Conservation (phyloP, 2,329 filamentous ascomycete genomes). For the Fusarium ambrosium region DNA sequence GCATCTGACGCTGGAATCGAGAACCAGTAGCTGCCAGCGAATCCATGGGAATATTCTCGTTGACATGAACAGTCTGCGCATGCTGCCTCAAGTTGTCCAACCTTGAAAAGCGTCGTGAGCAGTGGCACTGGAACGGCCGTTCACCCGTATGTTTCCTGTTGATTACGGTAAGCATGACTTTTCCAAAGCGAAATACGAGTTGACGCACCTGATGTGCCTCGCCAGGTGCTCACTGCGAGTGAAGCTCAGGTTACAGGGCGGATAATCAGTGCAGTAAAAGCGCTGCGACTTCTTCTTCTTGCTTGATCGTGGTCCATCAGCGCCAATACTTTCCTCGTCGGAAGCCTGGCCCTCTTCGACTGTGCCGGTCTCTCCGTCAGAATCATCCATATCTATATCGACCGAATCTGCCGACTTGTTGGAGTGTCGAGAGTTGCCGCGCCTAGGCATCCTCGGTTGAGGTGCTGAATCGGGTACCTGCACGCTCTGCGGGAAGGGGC, state of each 20-base stretch:
- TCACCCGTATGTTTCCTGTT: slow-evolving; percentile 95
- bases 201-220: slow-evolving; percentile 84
- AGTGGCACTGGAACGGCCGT: slow-evolving; percentile 96
- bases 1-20: slow-evolving; percentile 90
- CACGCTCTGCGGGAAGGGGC: slow-evolving; percentile 65
- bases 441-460: slow-evolving; percentile 55
- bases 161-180: slow-evolving; percentile 20
- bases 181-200: neutral
- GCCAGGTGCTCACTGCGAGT: slow-evolving; percentile 96
- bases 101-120: slow-evolving; percentile 90
- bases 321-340: slow-evolving; percentile 75
- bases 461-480: slow-evolving; percentile 59
- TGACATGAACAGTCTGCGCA: slow-evolving; percentile 96
- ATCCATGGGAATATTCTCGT: slow-evolving; percentile 95
- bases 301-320: slow-evolving; percentile 75
- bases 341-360: slow-evolving; percentile 68
- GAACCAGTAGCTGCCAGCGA: slow-evolving; percentile 94
- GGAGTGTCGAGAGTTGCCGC: slow-evolving; percentile 71
- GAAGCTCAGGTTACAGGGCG: slow-evolving; percentile 93
- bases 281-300: slow-evolving; percentile 98
- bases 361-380: slow-evolving; percentile 71
- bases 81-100: slow-evolving; percentile 96
- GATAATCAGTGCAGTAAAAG: slow-evolving; percentile 96
- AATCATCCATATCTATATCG: slow-evolving; percentile 83
- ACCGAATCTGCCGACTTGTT: slow-evolving; percentile 72